Evolutionary conservation across 371 early-diverging fungal species (phyloP).

Genomic region (Apophysomyces elegans): DNA sequence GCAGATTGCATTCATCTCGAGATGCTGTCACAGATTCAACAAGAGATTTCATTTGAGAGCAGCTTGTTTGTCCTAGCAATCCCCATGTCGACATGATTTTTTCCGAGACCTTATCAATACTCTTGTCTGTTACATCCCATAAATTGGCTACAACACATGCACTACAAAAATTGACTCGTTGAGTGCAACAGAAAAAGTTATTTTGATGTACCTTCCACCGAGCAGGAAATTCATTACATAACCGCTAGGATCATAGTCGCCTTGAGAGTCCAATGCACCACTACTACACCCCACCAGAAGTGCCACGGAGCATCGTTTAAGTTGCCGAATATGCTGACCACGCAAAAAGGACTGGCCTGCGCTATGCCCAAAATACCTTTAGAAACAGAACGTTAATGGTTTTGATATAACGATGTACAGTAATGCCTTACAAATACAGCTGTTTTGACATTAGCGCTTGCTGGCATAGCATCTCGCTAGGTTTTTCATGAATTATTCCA

Average conservation of each 20-base stretch:
- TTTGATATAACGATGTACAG: background rate
- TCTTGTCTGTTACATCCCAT: conserved; percentile 99
- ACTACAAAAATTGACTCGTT: conserved; percentile 36
- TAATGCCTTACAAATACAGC: conserved; percentile 72
- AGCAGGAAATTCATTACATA: conserved; percentile 79
- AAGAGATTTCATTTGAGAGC: conserved; percentile 49
- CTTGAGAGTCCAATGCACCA: conserved; percentile 69
- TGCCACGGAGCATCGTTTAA: conserved; percentile 73
- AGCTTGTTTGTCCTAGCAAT: conserved; percentile 37
- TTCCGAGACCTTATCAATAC: conserved; percentile 91
- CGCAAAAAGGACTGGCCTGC: conserved; percentile 89
- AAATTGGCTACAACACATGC: conserved; percentile 93
- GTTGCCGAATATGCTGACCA: conserved; percentile 65
- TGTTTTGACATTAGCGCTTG: conserved; percentile 62
- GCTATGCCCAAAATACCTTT: conserved; percentile 97
- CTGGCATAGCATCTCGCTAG: conserved; percentile 67
- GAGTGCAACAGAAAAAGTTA: background rate
- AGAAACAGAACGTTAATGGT: conserved; percentile 6
- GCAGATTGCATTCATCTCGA: conserved; percentile 77
- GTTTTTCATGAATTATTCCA: conserved; percentile 73
- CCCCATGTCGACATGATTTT: conserved; percentile 77
- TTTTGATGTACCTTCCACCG: conserved; percentile 65
- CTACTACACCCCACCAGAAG: conserved; percentile 94
- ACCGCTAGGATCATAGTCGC: conserved; percentile 90
- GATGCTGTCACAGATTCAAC: conserved; percentile 76